Percentiles rank a stretch among this genome's conserved stretches.
phyloP scores from a whole-genome alignment of 805 yeast species.

The Saccharomycopsis capsularis region DNA sequence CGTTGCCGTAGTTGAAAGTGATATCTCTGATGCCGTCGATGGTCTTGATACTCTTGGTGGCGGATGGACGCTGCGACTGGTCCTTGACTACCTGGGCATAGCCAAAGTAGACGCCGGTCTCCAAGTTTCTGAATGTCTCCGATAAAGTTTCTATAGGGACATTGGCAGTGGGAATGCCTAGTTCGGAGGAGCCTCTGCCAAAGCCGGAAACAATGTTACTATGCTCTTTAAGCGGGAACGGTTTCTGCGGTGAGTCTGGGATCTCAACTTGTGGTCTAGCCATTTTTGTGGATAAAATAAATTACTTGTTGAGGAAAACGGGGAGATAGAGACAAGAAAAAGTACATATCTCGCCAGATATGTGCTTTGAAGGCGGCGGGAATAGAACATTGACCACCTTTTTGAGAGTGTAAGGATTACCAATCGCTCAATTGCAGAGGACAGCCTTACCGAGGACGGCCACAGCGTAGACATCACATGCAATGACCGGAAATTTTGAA shows the following conservation, averaged over 20 bases:
- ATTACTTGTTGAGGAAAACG: not conserved
- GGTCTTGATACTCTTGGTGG: slow-evolving; percentile 23
- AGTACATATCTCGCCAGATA: too few species aligned
- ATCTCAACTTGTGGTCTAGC: slow-evolving; percentile 23
- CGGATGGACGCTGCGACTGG: slow-evolving; percentile 16
- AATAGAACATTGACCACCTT: too few species aligned
- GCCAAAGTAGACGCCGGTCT: slow-evolving; percentile 89
- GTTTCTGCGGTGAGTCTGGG: slow-evolving; percentile 37
- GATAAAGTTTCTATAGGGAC: slow-evolving; percentile 53
- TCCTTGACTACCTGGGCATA: slow-evolving; percentile 40
- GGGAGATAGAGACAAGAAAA: too few species aligned
- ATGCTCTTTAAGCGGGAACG: slow-evolving; percentile 43
- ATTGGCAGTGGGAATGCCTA: slow-evolving; percentile 96
- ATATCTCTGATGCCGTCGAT: slow-evolving; percentile 31
- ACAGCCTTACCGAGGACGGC: too few species aligned
- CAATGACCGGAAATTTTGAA: too few species aligned
- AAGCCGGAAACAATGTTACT: slow-evolving; percentile 69
- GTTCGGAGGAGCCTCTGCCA: slow-evolving; percentile 90
- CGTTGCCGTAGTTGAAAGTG: slow-evolving; percentile 54
- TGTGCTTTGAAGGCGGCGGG: too few species aligned
- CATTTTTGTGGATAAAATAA: slow-evolving; percentile 2
- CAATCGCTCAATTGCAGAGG: too few species aligned
- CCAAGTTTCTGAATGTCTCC: slow-evolving; percentile 33
- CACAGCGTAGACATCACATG: too few species aligned
- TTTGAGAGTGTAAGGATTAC: too few species aligned